Evolutionary conservation across 345 rosid species (phyloP), one percentile per base, ranked within the genome.

Genomic region (Hibiscus syriacus): DNA sequence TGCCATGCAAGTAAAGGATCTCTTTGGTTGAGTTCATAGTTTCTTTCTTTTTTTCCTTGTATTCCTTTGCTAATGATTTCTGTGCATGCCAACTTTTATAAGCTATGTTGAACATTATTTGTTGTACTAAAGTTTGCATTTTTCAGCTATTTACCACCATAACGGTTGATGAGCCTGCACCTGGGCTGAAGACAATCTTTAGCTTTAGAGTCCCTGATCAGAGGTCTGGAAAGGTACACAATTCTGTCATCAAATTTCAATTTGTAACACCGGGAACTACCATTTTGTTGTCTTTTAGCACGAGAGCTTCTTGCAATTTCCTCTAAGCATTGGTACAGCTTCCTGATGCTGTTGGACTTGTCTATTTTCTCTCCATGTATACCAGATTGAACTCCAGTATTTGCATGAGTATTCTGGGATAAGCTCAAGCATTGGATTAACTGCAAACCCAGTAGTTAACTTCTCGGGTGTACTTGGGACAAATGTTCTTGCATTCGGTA

Each of bases 91-190:
- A 55, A 23, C 20, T 14, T 25, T 55, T 5, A 6, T 25, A 23
- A 26, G 22, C 14, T 26, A 6, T 64, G 25, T 46, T 45, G 56
- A 64, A 27, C 19, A 14, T 64, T 46, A 4, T n/a, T 16, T 46
- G 1, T 16, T 46, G 29, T 64, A 10, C 23, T 64, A 27, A 22
- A 64, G 49, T 66, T 52, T 45, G n/a, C 56, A 26, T 70, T 5
- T 69, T 3, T 73, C 80, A 92, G 97, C 85, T 92, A 17, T 73
- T 83, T 41, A 78, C 96, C 57, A 90, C 98, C 19, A 75, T 90
- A 19, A 92, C 92, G 0, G 74, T 16, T 56, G n/a, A n/a, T n/a
- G n/a, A n/a, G n/a, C n/a, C n/a, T n/a, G n/a, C n/a, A n/a, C n/a
- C n/a, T n/a, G n/a, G n/a, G n/a, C n/a, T n/a, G n/a, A n/a, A n/a